Evolutionary conservation across 441 rosid species (phyloP).

Genomic region (Syzygium malaccense): DNA sequence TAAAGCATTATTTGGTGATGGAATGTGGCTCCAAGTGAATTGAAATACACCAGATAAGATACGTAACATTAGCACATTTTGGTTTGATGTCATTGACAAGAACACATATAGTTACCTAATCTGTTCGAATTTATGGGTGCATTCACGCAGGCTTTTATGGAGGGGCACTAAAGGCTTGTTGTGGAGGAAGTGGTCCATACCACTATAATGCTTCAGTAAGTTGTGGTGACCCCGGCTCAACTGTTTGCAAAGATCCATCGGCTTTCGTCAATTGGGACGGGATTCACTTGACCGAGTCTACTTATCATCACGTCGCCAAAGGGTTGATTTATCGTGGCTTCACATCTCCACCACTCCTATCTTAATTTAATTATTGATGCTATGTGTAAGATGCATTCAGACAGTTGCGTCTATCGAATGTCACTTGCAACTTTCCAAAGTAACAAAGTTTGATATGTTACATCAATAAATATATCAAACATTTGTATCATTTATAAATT

Average conservation of each 20-base stretch:
- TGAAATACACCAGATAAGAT: not conserved
- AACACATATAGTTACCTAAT: not conserved
- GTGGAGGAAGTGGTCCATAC: constrained; percentile 78
- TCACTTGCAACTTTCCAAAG: not conserved
- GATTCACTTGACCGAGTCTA: constrained; percentile 65
- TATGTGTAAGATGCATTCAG: not conserved
- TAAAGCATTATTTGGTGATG: not conserved
- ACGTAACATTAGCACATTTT: not conserved
- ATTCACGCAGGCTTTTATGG: constrained; percentile 34
- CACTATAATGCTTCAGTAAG: constrained; percentile 36
- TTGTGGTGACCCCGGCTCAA: constrained; percentile 53
- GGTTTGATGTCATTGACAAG: not conserved
- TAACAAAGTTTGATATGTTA: not conserved
- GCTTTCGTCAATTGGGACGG: constrained; percentile 62
- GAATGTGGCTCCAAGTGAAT: not conserved
- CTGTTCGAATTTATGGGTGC: not conserved
- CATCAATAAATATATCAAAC: not conserved
- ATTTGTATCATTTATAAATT: not conserved
- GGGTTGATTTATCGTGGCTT: constrained; percentile 39
- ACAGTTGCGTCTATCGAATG: not conserved
- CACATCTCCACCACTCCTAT: constrained; percentile 27
- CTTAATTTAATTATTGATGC: not conserved
- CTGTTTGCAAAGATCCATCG: constrained; percentile 39
- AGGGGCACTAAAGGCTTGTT: constrained; percentile 46
- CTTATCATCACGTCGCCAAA: constrained; percentile 35